phyloP scores from a whole-genome alignment of 2,329 filamentous ascomycete genomes.

The Fusarium stilboides region DNA sequence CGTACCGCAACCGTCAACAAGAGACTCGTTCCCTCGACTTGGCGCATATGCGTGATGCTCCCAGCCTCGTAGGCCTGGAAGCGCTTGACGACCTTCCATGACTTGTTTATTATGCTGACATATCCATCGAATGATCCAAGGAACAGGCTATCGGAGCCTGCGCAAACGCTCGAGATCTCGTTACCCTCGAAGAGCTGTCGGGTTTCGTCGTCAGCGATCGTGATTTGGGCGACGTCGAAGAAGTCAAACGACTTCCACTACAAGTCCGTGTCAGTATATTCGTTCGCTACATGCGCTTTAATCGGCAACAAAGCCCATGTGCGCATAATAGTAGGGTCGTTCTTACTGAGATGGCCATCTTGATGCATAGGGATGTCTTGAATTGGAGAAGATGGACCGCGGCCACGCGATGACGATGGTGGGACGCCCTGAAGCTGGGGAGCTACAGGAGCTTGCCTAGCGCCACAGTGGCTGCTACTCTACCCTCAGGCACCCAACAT shows the following conservation, averaged over 20 bases:
- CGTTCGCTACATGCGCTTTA: not conserved
- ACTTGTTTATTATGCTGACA: constrained; percentile 88
- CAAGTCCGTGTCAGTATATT: constrained; percentile 19
- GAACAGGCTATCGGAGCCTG: constrained; percentile 91
- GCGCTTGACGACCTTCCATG: constrained; percentile 87
- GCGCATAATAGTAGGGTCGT: constrained; percentile 5
- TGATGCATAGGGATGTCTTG: constrained; percentile 50
- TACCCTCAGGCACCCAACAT: constrained; percentile 4
- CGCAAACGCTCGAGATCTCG: constrained; percentile 86
- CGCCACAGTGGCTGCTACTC: constrained; percentile 49
- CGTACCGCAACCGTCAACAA: constrained; percentile 82
- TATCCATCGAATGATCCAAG: constrained; percentile 87
- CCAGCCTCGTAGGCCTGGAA: constrained; percentile 89
- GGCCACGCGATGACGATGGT: constrained; percentile 53
- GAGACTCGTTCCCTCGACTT: constrained; percentile 88
- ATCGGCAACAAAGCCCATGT: not conserved
- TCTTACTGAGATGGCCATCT: constrained; percentile 56
- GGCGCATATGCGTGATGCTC: constrained; percentile 91
- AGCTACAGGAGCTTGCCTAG: constrained; percentile 46
- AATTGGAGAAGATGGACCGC: constrained; percentile 40
- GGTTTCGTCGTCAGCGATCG: constrained; percentile 83
- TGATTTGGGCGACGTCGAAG: constrained; percentile 93
- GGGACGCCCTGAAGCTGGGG: constrained; percentile 47
- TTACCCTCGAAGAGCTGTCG: constrained; percentile 84
- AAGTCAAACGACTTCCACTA: constrained; percentile 99